Conservation (phyloP, 169 alveolate species). For the Sarcocystis neurona region DNA sequence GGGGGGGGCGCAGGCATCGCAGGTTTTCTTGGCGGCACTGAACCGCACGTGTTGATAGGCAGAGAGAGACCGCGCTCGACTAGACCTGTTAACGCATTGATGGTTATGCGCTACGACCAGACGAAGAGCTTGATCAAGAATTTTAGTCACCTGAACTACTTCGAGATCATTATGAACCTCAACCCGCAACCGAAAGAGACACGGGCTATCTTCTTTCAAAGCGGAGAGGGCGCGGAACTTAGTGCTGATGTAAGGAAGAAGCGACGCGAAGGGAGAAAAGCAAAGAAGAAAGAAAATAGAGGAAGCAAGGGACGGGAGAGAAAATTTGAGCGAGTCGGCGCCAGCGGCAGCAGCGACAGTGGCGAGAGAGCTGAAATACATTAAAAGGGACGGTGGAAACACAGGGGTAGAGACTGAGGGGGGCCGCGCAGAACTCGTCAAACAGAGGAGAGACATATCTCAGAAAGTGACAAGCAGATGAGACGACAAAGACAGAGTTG, state of each 20-base stretch:
- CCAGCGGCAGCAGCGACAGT: too few relatives aligned
- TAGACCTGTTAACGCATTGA: slow-evolving; percentile 2
- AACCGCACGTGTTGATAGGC: not conserved
- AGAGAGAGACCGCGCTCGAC: not conserved
- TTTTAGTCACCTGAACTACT: not conserved
- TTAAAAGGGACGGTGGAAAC: too few relatives aligned
- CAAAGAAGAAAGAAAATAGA: not conserved
- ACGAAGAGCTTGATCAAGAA: not conserved
- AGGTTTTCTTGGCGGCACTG: not conserved
- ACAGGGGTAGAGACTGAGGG: too few relatives aligned
- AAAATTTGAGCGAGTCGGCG: too few relatives aligned
- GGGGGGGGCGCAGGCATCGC: not conserved
- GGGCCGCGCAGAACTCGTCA: too few relatives aligned
- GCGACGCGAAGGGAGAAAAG: not conserved
- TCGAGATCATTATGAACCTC: slow-evolving; percentile 19
- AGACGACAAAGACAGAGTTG: too few relatives aligned
- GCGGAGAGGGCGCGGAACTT: not conserved
- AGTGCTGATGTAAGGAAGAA: not conserved
- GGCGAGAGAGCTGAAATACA: too few relatives aligned
- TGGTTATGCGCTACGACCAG: slow-evolving; percentile 2
- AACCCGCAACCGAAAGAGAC: not conserved
- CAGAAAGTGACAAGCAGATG: too few relatives aligned
- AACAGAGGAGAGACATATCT: too few relatives aligned
- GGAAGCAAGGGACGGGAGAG: not conserved
- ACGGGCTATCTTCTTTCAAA: not conserved